These are phyloP conservation scores for Rhodotorula sp. DNA, from an alignment of 1,284 basidiomycete genomes.

Conservation along the genomic window DNA sequence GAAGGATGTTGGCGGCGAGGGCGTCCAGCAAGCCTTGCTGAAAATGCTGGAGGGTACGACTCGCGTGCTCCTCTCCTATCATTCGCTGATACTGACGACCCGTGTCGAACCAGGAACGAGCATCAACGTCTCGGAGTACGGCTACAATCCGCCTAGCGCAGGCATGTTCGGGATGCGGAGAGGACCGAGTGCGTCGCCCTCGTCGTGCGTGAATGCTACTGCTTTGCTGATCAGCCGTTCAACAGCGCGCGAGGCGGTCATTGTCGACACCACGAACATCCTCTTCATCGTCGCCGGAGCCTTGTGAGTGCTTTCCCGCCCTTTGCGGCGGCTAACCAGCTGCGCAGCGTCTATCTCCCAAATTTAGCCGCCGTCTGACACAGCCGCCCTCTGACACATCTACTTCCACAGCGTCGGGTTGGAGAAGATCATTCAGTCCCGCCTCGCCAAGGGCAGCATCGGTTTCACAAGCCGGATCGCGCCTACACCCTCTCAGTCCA, in stretches of 20 bases:
- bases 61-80: neutral
- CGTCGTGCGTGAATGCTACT: neutral
- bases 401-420: slow-evolving; percentile 71
- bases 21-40: slow-evolving; percentile 87
- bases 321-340: neutral
- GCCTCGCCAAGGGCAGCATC: slow-evolving; percentile 81
- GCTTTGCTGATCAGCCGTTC: neutral
- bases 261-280: slow-evolving; percentile 74
- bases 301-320: slow-evolving; percentile 7
- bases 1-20: slow-evolving; percentile 90
- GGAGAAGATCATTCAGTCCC: slow-evolving; percentile 72
- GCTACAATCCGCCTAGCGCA: neutral
- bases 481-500: neutral
- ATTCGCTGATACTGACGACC: neutral
- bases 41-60: slow-evolving; percentile 72
- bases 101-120: slow-evolving; percentile 61
- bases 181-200: slow-evolving; percentile 20
- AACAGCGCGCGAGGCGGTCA: slow-evolving; percentile 14
- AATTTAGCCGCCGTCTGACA: no score
- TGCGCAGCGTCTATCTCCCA: neutral
- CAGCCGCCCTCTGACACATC: no score
- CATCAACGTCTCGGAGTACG: slow-evolving; percentile 69
- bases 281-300: slow-evolving; percentile 66
- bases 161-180: slow-evolving; percentile 10
- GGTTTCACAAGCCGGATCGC: slow-evolving; percentile 75